phyloP scores from a whole-genome alignment of 441 rosid genomes.

The Monsonia emarginata region DNA sequence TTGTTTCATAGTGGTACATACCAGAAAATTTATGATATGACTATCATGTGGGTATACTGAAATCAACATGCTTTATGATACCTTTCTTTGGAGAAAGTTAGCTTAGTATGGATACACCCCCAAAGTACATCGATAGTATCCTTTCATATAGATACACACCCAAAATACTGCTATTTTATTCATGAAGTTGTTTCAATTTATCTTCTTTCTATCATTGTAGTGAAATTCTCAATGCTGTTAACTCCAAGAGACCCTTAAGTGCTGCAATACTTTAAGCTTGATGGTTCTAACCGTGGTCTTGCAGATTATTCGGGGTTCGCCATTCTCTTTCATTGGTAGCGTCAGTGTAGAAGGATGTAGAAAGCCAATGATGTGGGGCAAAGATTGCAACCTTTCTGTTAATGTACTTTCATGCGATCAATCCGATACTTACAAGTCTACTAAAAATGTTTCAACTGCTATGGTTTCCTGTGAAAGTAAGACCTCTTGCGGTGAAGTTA shows the following conservation, averaged over 20 bases:
- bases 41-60: background rate
- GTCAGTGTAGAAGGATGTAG: conserved; percentile 80
- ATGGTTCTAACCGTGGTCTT: conserved; percentile 19
- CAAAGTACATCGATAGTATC: background rate
- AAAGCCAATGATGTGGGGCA: conserved; percentile 67
- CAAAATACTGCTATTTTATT: background rate
- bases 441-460: conserved; percentile 20
- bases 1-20: background rate
- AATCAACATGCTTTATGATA: background rate
- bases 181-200: background rate
- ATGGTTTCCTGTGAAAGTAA: conserved; percentile 46
- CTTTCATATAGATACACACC: background rate
- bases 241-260: background rate
- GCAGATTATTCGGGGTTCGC: conserved; percentile 65
- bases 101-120: background rate
- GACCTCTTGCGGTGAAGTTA: conserved; percentile 42
- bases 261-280: conserved; percentile 4
- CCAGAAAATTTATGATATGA: background rate
- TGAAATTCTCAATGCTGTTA: conserved; percentile 3
- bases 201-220: background rate
- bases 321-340: conserved; percentile 70
- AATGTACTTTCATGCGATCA: conserved; percentile 50
- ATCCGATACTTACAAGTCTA: conserved; percentile 29
- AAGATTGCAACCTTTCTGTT: conserved; percentile 76
- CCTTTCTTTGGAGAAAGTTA: background rate